Base-by-base conservation (phyloP, 768 basidiomycete species). In the Daedaleopsis sinensis region DNA sequence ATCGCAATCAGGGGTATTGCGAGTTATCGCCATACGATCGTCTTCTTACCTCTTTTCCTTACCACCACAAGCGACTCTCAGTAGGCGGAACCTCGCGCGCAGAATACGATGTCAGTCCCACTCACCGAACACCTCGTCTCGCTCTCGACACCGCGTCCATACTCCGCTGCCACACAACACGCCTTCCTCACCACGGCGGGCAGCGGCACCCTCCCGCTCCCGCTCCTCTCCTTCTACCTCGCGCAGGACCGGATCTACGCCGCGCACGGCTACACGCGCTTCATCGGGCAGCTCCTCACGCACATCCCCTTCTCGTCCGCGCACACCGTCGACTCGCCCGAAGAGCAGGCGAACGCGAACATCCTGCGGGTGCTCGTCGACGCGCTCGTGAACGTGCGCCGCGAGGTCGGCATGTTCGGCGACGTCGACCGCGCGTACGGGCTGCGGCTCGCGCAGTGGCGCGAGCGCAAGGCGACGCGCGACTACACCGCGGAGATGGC, bases 171-270 rank as follows among this genome's bases (percentile, higher is more conserved):
- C 0, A 84, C 80, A 0, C 65, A 76, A 36, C 86, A 89, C 56
- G 70, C 80, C 0, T 92, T 91, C 72, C 81, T 93, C n/a, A 65
- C 68, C 2, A 73, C 80, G 18, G 87, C 88, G 0, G 85, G 86
- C 3, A 69, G 79, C 3, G 79, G 83, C 15, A 77, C 78, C 3
- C 79, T 92, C 19, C 73, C 79, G 8, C 59, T 78, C 13, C 61
- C 73, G 1, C 77, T 79, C 24, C 82, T 92, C 16, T 78, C 80
- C 1, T 74, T 86, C 51, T 91, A 86, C 82, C 82, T 91, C 59
- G 80, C 83, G 15, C 90, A 92, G 65, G 90, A 92, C 70, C 82
- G 85, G 52, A 82, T 88, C 57, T 92, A 91, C 70, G 90, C 89
- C 35, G 83, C 84, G 1, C 84, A 87, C 57, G 90, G 87, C 1